phyloP scores from a whole-genome alignment of 441 rosid genomes.

The Erysimum pusillum region DNA sequence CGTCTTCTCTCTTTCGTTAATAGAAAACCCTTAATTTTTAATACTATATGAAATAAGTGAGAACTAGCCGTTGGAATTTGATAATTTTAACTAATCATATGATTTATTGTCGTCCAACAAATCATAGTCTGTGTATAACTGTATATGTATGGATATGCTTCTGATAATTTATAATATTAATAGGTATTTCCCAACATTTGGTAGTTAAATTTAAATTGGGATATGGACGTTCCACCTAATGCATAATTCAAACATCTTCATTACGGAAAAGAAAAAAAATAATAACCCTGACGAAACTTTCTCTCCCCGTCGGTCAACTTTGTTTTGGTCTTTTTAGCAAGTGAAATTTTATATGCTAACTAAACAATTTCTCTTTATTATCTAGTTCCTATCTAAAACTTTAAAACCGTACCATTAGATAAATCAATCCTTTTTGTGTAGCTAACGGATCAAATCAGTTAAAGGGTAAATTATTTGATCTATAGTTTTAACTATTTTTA shows the following conservation, averaged over 20 bases:
- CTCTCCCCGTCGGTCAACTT: conserved; percentile 30
- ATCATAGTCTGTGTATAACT: conserved; percentile 2
- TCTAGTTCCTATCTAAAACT: neutral
- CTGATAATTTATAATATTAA: conserved; percentile 13
- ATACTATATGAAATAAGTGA: conserved; percentile 3
- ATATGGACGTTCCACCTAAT: conserved; percentile 44
- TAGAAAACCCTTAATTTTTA: neutral
- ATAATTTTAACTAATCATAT: conserved; percentile 38
- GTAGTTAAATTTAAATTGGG: conserved; percentile 24
- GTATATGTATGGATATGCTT: conserved; percentile 14
- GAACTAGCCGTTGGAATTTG: conserved; percentile 40
- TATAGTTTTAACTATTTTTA: no score
- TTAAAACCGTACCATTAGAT: neutral
- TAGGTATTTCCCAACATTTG: conserved; percentile 14
- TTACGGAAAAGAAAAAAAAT: neutral
- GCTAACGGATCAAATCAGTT: no score
- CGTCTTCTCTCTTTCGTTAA: conserved; percentile 6
- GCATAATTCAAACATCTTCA: conserved; percentile 8
- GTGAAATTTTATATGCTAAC: neutral
- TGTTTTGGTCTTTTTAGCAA: conserved; percentile 18
- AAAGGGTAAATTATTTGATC: neutral
- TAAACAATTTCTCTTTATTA: no score
- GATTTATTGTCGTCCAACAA: conserved; percentile 29
- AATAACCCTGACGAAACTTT: neutral
- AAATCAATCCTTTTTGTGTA: neutral